Evolutionary conservation across 2,329 filamentous ascomycete genomes (phyloP).

Genomic region (Aspergillus quadrilineatus): DNA sequence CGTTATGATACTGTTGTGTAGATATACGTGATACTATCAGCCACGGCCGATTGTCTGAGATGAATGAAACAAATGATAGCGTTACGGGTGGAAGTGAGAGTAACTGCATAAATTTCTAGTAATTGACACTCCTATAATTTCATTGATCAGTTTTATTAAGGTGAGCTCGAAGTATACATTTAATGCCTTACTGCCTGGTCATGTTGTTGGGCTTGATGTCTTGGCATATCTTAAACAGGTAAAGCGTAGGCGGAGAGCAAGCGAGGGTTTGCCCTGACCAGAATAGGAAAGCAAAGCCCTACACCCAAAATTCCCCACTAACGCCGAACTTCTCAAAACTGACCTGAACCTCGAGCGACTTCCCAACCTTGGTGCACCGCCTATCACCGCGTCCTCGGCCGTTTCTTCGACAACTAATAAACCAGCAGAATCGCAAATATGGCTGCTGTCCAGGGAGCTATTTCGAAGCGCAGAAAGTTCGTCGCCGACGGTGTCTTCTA

Average conservation of each 20-base stretch:
- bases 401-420: constrained; percentile 38
- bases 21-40: neutral
- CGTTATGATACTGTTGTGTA: neutral
- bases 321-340: constrained; percentile 35
- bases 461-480: constrained; percentile 65
- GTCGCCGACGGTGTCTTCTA: constrained; percentile 99
- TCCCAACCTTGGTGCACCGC: constrained; percentile 28
- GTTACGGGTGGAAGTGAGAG: neutral
- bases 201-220: constrained; percentile 3
- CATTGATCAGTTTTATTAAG: too few species aligned
- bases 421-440: constrained; percentile 45
- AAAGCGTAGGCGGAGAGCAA: constrained; percentile 28
- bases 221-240: constrained; percentile 21
- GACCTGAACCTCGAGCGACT: constrained; percentile 33
- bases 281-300: constrained; percentile 34
- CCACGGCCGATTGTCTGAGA: neutral
- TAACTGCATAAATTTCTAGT: too few species aligned
- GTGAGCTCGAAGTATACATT: constrained; percentile 1
- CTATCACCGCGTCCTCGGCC: constrained; percentile 30
- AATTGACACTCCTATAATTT: too few species aligned
- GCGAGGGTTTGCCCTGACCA: constrained; percentile 44
- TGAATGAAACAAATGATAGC: neutral
- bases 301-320: constrained; percentile 42
- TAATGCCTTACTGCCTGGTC: constrained; percentile 10
- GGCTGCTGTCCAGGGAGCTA: constrained; percentile 53